Evolutionary conservation across 257 asterid genomes (phyloP), one percentile per base, ranked within the genome.

Genomic region (Penstemon newberryi): DNA sequence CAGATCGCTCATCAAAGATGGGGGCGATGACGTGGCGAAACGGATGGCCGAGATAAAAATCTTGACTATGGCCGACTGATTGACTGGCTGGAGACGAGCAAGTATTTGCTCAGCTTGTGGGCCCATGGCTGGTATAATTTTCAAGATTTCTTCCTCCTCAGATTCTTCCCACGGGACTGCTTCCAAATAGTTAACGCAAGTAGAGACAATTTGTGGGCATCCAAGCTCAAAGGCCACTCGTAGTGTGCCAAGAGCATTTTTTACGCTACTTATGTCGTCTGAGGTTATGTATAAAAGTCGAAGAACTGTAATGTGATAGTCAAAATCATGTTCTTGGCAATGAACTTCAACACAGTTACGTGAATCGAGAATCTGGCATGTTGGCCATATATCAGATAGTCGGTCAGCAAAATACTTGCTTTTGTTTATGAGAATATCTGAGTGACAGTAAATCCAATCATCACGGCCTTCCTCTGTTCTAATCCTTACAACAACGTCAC

Each of bases 111-210:
- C 95, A 2, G 85, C 86, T 66, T 74, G 79, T 45, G 95, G 57
- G 39, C 96, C 96, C 96, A 92, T 74, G 71, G 67, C 38, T 0
- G 97, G 98, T 59, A 90, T 76, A 12, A 76, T 75, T 78, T 84
- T 85, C 67, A 90, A 73, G n/a, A 92, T 84, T 73, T 92, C 96
- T 52, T 93, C 99, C 60, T 93, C 97, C 74, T 93, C 97, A 0
- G 95, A 69, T 77, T 93, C 99, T 75, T 90, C 97, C 97, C 98
- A 93, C 4, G 96, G 95, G 55, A 88, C 92, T 3, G 97, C 95
- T 85, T 93, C 98, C 84, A 93, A 73, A 74, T 84, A 93, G 65
- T 69, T 82, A 4, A 83, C 93, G 76, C 97, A 93, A 0, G 83
- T 70, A 7, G 92, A 69, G 60, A 84, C 77, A 66, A 93, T 80